These are phyloP conservation scores for Phialophora chinensis DNA, from an alignment of 2,329 filamentous ascomycete species.

Conservation along the genomic window DNA sequence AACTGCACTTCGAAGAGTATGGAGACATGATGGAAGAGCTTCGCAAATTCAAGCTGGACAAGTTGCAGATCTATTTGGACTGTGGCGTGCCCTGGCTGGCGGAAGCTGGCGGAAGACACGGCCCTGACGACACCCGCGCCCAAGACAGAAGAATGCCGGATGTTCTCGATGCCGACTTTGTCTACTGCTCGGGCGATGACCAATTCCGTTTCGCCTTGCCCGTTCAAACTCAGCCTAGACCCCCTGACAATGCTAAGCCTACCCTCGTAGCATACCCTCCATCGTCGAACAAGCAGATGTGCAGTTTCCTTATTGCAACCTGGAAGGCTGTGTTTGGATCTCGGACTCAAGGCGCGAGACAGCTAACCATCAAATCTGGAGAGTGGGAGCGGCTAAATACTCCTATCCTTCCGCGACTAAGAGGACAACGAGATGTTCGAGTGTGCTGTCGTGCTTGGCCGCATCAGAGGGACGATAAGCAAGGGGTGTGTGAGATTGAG, in stretches of 20 bases:
- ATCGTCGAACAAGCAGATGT: slow-evolving; percentile 20
- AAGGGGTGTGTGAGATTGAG: slow-evolving; percentile 23
- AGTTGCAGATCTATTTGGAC: slow-evolving; percentile 36
- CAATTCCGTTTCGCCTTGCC: not conserved
- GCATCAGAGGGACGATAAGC: slow-evolving; percentile 32
- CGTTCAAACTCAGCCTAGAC: not conserved
- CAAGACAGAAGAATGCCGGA: slow-evolving; percentile 2
- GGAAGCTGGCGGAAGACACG: not conserved
- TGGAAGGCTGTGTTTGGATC: slow-evolving; percentile 35
- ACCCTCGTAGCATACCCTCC: slow-evolving; percentile 15
- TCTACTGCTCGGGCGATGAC: slow-evolving; percentile 15
- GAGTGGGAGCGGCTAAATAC: slow-evolving; percentile 32
- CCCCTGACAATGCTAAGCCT: not conserved
- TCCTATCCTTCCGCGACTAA: not conserved
- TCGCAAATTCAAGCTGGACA: slow-evolving; percentile 26
- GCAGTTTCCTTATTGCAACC: slow-evolving; percentile 15
- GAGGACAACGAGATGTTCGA: slow-evolving; percentile 17
- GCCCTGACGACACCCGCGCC: not conserved
- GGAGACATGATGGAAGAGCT: slow-evolving; percentile 25
- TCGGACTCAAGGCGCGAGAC: slow-evolving; percentile 20
- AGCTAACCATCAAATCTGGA: slow-evolving; percentile 35
- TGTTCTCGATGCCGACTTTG: not conserved
- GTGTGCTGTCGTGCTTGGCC: slow-evolving; percentile 28
- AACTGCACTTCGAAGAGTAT: slow-evolving; percentile 23
- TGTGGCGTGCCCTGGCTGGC: slow-evolving; percentile 18